Conservation (phyloP, 345 rosid species). For the Trapa incisa region DNA sequence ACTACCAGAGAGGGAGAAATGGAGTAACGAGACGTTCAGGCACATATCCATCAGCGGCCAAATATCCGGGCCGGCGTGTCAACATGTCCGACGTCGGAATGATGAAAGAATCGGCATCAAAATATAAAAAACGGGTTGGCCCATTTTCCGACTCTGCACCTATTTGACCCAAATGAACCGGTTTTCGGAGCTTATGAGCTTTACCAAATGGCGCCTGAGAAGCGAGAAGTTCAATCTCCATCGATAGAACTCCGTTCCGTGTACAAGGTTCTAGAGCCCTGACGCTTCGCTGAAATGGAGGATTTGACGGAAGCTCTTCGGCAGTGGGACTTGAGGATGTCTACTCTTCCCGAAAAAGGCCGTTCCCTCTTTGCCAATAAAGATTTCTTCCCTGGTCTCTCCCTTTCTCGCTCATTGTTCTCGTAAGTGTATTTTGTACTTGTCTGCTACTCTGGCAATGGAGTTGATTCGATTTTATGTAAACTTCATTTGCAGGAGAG, state of each 20-base stretch:
- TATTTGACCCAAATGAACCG: background rate
- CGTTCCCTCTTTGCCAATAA: slow-evolving; percentile 47
- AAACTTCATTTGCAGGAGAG: slow-evolving; percentile 38
- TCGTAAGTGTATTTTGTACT: background rate
- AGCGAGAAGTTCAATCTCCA: too few relatives aligned
- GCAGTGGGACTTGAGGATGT: slow-evolving; percentile 29
- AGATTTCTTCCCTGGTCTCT: slow-evolving; percentile 57
- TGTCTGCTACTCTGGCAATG: background rate
- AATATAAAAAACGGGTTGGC: background rate
- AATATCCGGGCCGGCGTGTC: background rate
- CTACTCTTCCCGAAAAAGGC: slow-evolving; percentile 45
- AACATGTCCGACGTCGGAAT: background rate
- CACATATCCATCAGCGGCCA: background rate
- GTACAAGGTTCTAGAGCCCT: slow-evolving; percentile 1
- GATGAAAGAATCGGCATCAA: background rate
- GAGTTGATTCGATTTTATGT: background rate
- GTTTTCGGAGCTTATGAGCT: too few relatives aligned
- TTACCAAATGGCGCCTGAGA: too few relatives aligned
- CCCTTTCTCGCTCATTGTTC: background rate
- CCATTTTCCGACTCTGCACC: background rate
- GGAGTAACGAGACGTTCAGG: background rate
- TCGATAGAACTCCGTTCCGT: too few relatives aligned
- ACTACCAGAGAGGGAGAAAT: background rate
- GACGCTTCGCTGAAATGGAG: slow-evolving; percentile 29
- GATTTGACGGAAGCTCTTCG: slow-evolving; percentile 34